These are phyloP conservation scores for Rutstroemia sydowiana DNA, from an alignment of 2,329 filamentous ascomycete species.

Conservation along the genomic window DNA sequence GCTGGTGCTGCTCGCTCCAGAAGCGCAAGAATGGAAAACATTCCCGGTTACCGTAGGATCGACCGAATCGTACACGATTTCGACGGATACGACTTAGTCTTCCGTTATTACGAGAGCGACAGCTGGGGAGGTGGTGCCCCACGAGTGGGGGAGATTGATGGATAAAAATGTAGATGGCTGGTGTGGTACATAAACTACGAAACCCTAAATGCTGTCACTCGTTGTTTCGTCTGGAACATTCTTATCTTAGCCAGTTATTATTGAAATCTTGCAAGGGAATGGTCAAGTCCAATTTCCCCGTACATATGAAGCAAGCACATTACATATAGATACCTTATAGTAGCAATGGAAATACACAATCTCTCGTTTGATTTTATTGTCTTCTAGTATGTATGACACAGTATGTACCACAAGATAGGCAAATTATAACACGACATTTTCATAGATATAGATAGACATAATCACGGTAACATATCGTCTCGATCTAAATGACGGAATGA, in stretches of 20 bases:
- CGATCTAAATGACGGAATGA: neutral
- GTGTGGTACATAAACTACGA: neutral
- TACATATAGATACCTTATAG: neutral
- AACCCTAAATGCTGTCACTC: neutral
- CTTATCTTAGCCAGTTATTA: neutral
- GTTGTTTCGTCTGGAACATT: neutral
- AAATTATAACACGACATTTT: neutral
- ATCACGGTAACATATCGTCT: neutral
- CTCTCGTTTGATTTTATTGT: neutral
- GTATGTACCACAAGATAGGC: neutral
- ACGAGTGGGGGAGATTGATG: slow-evolving; percentile 28
- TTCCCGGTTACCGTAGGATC: slow-evolving; percentile 79
- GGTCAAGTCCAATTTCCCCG: neutral
- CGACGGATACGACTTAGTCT: slow-evolving; percentile 94
- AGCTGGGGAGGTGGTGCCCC: slow-evolving; percentile 48
- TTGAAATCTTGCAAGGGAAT: neutral
- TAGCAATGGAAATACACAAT: neutral
- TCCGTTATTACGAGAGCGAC: slow-evolving; percentile 90
- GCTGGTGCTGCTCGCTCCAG: slow-evolving; percentile 35
- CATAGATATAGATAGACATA: neutral
- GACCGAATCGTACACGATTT: slow-evolving; percentile 96
- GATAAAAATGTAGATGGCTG: neutral
- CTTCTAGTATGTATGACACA: neutral
- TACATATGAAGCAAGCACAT: neutral
- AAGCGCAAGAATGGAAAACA: slow-evolving; percentile 54